Percentiles rank a stretch among this genome's conserved stretches.
These are phyloP conservation scores for Colletotrichum simmondsii DNA, from an alignment of 2,329 filamentous ascomycete species.

Conservation along the genomic window DNA sequence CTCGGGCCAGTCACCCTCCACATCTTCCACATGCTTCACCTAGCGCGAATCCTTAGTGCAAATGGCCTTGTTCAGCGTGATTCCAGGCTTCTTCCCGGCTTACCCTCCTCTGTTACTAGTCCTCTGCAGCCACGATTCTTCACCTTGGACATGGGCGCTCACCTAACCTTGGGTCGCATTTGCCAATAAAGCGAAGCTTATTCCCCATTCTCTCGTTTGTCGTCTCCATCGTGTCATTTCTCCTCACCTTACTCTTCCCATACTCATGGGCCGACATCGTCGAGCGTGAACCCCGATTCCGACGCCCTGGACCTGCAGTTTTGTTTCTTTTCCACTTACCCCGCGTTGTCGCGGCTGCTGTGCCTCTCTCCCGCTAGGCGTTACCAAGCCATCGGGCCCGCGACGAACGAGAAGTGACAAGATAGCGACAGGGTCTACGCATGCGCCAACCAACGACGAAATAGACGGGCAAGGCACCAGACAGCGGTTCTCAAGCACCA, in stretches of 20 bases:
- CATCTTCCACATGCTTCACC: conserved; percentile 3
- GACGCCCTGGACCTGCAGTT: conserved; percentile 11
- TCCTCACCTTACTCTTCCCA: neutral
- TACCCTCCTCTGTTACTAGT: neutral
- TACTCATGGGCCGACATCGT: neutral
- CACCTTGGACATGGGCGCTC: neutral
- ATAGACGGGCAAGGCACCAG: neutral
- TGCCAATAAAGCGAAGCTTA: conserved; percentile 14
- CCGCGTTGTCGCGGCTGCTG: neutral
- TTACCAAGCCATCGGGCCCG: conserved; percentile 23
- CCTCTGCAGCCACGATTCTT: neutral
- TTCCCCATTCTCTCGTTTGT: neutral
- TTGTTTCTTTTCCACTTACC: neutral
- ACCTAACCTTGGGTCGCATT: neutral
- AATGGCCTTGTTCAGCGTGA: conserved; percentile 1
- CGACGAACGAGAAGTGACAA: conserved; percentile 17
- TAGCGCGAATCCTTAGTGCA: conserved; percentile 2
- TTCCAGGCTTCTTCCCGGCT: conserved; percentile 20
- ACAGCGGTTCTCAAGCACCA: neutral
- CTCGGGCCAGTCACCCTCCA: neutral
- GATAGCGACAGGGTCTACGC: neutral
- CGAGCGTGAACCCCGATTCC: neutral
- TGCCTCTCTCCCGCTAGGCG: conserved; percentile 7
- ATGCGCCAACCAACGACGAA: neutral
- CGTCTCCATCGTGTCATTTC: neutral